phyloP scores from a whole-genome alignment of 2,329 filamentous ascomycete species.

The Colletotrichum chlorophyti region DNA sequence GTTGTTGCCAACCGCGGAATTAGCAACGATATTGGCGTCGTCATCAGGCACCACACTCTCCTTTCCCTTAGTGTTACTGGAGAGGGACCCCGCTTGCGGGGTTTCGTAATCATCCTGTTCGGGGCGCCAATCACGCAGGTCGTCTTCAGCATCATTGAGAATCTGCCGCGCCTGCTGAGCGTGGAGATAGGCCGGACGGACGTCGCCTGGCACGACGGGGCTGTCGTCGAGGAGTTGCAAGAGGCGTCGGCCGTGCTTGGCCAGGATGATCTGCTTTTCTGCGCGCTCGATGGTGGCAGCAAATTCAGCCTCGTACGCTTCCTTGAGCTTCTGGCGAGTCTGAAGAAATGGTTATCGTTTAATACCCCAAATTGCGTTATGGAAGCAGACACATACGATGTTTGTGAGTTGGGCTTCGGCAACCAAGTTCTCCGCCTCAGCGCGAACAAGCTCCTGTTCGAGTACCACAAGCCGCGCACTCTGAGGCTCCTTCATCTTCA shows the following conservation, averaged over 20 bases:
- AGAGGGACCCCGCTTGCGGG: constrained; percentile 3
- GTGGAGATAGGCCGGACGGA: constrained; percentile 71
- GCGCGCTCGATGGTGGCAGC: constrained; percentile 92
- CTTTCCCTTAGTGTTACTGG: constrained; percentile 13
- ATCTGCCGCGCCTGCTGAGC: constrained; percentile 78
- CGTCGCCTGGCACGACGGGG: constrained; percentile 86
- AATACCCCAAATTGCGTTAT: too few relatives aligned
- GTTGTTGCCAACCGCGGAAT: neutral
- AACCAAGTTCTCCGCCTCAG: constrained; percentile 94
- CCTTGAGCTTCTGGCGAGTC: constrained; percentile 96
- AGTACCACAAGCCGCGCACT: constrained; percentile 81
- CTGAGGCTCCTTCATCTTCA: constrained; percentile 92
- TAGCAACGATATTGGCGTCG: constrained; percentile 12
- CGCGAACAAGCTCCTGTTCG: constrained; percentile 95
- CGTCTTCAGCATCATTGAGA: constrained; percentile 90
- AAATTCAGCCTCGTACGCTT: constrained; percentile 89
- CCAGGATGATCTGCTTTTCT: constrained; percentile 95
- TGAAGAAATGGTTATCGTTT: constrained; percentile 41
- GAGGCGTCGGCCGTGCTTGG: constrained; percentile 86
- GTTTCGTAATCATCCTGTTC: constrained; percentile 43
- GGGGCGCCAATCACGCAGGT: constrained; percentile 77
- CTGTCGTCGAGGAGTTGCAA: constrained; percentile 87
- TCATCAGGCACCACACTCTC: constrained; percentile 12
- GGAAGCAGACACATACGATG: constrained; percentile 66
- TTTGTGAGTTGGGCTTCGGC: constrained; percentile 97